Conservation (phyloP, 116 monocot species). For the Cymodocea nodosa region DNA sequence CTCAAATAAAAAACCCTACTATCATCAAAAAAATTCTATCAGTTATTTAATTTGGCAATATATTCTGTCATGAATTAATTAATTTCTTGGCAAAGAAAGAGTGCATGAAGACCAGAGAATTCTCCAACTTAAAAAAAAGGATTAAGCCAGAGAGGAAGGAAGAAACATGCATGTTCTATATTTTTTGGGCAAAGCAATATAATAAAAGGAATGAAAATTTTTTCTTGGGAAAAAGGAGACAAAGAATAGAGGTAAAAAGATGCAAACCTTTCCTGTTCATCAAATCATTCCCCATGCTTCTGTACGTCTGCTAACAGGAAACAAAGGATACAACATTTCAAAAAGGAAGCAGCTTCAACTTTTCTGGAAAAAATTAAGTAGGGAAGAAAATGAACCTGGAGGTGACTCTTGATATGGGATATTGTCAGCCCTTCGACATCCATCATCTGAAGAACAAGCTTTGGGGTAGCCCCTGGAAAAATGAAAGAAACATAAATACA, state of each 20-base stretch:
- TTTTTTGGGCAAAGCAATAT: neutral
- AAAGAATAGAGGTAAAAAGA: neutral
- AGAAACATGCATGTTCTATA: too few species aligned
- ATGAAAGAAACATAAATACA: neutral
- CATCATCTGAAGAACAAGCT: slow-evolving; percentile 94
- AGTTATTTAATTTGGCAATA: too few species aligned
- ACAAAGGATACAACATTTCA: neutral
- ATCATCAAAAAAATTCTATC: too few species aligned
- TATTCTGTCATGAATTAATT: too few species aligned
- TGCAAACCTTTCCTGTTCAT: slow-evolving; percentile 5
- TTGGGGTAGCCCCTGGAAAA: slow-evolving; percentile 79
- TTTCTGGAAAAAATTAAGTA: neutral
- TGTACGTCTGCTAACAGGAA: slow-evolving; percentile 56
- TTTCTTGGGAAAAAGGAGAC: too few species aligned
- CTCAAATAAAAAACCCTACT: too few species aligned
- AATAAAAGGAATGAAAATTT: neutral
- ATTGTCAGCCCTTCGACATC: slow-evolving; percentile 82
- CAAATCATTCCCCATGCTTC: slow-evolving; percentile 74
- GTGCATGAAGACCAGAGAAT: neutral
- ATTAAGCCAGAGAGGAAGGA: too few species aligned
- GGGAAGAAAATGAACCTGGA: slow-evolving; percentile 37
- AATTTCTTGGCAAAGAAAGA: neutral
- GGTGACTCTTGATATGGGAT: slow-evolving; percentile 98
- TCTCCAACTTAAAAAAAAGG: neutral
- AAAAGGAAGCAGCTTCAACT: neutral